Evolutionary conservation across 441 rosid species (phyloP).

Genomic region (Euphorbia corollata): DNA sequence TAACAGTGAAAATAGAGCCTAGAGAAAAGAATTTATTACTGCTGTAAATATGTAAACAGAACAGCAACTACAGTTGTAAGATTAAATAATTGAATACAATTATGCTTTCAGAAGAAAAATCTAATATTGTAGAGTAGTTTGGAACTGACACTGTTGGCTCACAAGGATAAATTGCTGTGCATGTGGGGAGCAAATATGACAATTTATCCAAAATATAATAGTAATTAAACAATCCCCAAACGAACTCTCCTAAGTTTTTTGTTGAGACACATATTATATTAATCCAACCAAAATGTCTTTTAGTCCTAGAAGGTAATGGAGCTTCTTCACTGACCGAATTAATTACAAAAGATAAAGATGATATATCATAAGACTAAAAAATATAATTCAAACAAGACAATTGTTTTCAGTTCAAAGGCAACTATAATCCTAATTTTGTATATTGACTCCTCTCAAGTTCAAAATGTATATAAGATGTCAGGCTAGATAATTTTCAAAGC

Average conservation of each 20-base stretch:
- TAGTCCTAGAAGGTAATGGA: constrained; percentile 10
- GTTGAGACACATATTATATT: constrained; percentile 6
- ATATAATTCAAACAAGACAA: background rate
- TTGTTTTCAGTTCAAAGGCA: background rate
- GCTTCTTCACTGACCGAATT: background rate
- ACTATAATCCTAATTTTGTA: background rate
- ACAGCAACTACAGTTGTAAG: constrained; percentile 17
- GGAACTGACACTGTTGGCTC: constrained; percentile 24
- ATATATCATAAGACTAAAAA: background rate
- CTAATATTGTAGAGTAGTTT: constrained; percentile 18
- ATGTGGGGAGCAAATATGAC: constrained; percentile 20
- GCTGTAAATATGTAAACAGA: constrained; percentile 25
- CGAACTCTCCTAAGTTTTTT: constrained; percentile 12
- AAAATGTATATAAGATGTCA: background rate
- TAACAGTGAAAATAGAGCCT: too few relatives aligned
- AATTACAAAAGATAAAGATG: background rate
- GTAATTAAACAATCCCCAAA: constrained; percentile 21
- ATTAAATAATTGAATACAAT: background rate
- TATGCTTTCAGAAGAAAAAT: constrained; percentile 5
- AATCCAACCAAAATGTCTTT: constrained; percentile 11
- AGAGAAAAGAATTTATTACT: too few relatives aligned
- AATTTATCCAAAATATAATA: constrained; percentile 19
- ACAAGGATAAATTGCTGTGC: constrained; percentile 22
- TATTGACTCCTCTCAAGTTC: background rate
- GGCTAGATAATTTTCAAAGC: background rate